Percentiles rank a stretch among this genome's conserved stretches.
phyloP scores from a whole-genome alignment of 2,329 filamentous ascomycete species.

The Talaromyces atroroseus region DNA sequence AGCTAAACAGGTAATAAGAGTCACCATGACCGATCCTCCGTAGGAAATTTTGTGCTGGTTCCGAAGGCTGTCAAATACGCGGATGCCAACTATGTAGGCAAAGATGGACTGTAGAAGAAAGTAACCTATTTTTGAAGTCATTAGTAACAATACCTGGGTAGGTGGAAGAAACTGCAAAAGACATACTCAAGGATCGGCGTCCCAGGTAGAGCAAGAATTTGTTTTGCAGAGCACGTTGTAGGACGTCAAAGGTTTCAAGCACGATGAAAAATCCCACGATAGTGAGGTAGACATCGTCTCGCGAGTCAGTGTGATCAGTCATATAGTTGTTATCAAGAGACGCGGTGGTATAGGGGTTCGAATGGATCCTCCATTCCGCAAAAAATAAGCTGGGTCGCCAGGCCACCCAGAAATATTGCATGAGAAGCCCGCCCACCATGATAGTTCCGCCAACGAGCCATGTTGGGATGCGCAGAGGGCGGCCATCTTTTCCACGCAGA shows the following conservation, averaged over 20 bases:
- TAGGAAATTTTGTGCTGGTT: neutral
- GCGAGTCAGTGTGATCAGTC: constrained; percentile 29
- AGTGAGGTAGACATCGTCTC: constrained; percentile 42
- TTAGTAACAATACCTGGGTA: neutral
- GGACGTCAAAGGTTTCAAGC: constrained; percentile 34
- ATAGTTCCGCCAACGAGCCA: constrained; percentile 31
- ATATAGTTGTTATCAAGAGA: constrained; percentile 33
- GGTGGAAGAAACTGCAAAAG: neutral
- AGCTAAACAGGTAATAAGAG: constrained; percentile 9
- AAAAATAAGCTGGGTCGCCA: constrained; percentile 31
- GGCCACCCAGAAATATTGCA: constrained; percentile 43
- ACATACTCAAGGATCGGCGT: constrained; percentile 41
- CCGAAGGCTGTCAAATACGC: constrained; percentile 3
- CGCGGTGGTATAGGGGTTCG: constrained; percentile 36
- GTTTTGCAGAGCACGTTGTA: constrained; percentile 33
- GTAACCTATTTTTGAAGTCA: constrained; percentile 25
- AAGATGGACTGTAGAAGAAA: constrained; percentile 40
- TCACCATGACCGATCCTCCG: constrained; percentile 10
- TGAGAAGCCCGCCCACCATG: constrained; percentile 30
- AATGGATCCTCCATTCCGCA: constrained; percentile 38
- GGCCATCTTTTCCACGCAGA: constrained; percentile 7
- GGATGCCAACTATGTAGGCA: constrained; percentile 39
- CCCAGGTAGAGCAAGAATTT: constrained; percentile 35
- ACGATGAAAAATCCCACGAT: constrained; percentile 39
- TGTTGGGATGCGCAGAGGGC: constrained; percentile 16